Conservation (phyloP, 768 basidiomycete species). For the Tylopilus plumbeoviolaceoides region DNA sequence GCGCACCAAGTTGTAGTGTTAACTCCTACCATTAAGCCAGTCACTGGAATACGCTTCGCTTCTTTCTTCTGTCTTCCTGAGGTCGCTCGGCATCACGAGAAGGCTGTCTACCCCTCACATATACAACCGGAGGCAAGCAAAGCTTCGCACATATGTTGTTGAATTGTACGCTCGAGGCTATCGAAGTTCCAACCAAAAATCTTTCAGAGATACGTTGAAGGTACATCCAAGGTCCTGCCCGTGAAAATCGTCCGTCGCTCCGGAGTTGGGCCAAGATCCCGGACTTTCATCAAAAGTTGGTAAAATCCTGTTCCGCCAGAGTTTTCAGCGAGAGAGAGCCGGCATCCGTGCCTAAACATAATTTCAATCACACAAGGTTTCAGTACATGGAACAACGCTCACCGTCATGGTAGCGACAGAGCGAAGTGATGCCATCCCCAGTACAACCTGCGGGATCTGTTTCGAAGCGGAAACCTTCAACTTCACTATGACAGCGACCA, state of each 20-base stretch:
- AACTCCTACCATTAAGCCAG: slow-evolving; percentile 4
- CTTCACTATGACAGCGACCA: too few species aligned
- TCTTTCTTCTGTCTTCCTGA: background rate
- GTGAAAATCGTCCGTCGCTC: slow-evolving; percentile 2
- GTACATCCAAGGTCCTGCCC: slow-evolving; percentile 1
- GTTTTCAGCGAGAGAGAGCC: background rate
- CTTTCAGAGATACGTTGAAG: slow-evolving; percentile 3
- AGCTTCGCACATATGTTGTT: slow-evolving; percentile 1
- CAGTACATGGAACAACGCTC: too few species aligned
- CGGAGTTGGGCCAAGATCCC: background rate
- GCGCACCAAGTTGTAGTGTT: background rate
- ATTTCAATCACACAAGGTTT: too few species aligned
- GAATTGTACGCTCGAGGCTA: background rate
- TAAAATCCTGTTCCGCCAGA: background rate
- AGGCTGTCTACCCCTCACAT: background rate
- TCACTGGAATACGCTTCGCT: background rate
- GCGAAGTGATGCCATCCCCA: too few species aligned
- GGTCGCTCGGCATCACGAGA: background rate
- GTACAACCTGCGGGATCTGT: too few species aligned
- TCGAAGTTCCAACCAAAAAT: slow-evolving; percentile 14
- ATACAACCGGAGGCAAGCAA: background rate
- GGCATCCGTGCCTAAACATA: slow-evolving; percentile 6
- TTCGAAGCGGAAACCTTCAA: too few species aligned
- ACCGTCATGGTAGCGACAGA: too few species aligned
- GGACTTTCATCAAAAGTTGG: background rate